phyloP scores from a whole-genome alignment of 495 filamentous ascomycete genomes.

The Sordaria brevicollis region DNA sequence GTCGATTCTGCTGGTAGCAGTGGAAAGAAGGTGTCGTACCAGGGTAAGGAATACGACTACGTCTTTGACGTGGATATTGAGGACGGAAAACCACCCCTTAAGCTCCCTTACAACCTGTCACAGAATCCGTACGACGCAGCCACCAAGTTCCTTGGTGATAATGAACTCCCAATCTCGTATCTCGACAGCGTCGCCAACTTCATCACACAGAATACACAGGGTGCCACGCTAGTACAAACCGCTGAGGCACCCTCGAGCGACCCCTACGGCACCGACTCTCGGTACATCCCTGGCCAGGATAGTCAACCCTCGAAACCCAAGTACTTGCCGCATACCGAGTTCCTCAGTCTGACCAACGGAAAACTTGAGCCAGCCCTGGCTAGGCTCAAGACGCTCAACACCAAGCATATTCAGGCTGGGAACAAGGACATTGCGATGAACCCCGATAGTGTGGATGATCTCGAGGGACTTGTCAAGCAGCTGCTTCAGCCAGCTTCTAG shows the following conservation, averaged over 20 bases:
- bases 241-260: slow-evolving; percentile 41
- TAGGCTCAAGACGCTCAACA: slow-evolving; percentile 18
- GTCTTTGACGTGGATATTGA: slow-evolving; percentile 98
- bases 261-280: slow-evolving; percentile 65
- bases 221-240: slow-evolving; percentile 60
- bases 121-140: slow-evolving; percentile 92
- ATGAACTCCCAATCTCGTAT: slow-evolving; percentile 83
- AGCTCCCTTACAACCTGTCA: slow-evolving; percentile 84
- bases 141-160: slow-evolving; percentile 81
- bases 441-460: slow-evolving; percentile 48
- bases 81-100: slow-evolving; percentile 87
- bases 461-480: slow-evolving; percentile 2
- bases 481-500: slow-evolving; percentile 6
- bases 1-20: slow-evolving; percentile 82
- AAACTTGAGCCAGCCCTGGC: slow-evolving; percentile 24
- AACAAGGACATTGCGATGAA: slow-evolving; percentile 66
- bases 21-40: slow-evolving; percentile 56
- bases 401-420: slow-evolving; percentile 37
- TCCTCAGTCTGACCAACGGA: slow-evolving; percentile 53
- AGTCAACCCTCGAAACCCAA: slow-evolving; percentile 40
- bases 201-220: slow-evolving; percentile 81
- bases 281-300: slow-evolving; percentile 65
- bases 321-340: slow-evolving; percentile 70
- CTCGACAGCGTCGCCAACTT: slow-evolving; percentile 92
- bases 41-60: slow-evolving; percentile 89